Conservation (phyloP, 2,329 filamentous ascomycete genomes). For the Fusarium goolgardi region DNA sequence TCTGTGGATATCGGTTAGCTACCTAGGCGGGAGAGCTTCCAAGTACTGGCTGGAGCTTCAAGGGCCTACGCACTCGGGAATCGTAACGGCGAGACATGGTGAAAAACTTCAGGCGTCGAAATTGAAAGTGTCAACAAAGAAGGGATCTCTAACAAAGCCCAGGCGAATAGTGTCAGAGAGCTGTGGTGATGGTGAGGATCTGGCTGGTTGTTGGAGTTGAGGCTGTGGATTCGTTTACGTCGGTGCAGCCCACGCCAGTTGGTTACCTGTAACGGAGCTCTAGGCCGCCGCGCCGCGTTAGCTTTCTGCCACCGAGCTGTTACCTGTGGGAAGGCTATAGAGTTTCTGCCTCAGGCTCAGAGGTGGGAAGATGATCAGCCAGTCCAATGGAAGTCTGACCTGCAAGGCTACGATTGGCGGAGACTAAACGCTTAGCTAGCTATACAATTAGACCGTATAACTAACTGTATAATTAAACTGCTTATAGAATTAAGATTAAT, state of each 20-base stretch:
- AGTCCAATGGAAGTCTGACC: neutral
- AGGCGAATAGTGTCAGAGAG: conserved; percentile 25
- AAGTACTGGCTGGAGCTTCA: conserved; percentile 31
- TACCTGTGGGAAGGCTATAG: conserved; percentile 24
- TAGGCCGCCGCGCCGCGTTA: conserved; percentile 57
- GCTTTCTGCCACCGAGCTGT: conserved; percentile 44
- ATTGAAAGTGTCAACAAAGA: conserved; percentile 1
- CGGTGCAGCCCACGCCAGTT: conserved; percentile 32
- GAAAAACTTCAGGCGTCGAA: conserved; percentile 39
- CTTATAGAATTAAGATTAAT: no score
- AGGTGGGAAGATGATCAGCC: neutral
- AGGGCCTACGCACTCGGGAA: conserved; percentile 78
- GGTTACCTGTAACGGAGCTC: conserved; percentile 53
- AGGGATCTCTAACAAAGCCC: conserved; percentile 7
- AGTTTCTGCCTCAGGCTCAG: conserved; percentile 43
- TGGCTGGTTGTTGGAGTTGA: conserved; percentile 38
- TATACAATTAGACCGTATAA: no score
- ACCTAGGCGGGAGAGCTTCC: conserved; percentile 37
- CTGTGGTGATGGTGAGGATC: conserved; percentile 37
- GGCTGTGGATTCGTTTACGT: conserved; percentile 43
- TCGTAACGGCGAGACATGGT: conserved; percentile 97
- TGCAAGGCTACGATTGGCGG: conserved; percentile 32
- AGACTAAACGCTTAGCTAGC: no score
- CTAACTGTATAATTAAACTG: no score
- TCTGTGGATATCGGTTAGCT: conserved; percentile 65